Conservation (phyloP, 345 rosid genomes). For the Bruguiera parviflora region DNA sequence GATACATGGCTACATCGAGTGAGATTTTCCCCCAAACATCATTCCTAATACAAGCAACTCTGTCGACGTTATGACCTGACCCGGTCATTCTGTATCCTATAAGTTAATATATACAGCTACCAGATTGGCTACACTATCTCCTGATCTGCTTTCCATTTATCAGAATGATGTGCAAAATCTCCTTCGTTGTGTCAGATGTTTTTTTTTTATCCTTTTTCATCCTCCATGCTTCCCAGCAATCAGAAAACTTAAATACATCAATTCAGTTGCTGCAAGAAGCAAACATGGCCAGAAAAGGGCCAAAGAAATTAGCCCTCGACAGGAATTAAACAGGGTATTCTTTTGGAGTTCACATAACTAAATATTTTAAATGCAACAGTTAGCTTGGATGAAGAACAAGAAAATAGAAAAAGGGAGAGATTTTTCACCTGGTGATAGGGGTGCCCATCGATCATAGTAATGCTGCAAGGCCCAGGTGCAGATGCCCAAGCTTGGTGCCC, state of each 20-base stretch:
- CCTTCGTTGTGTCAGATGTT: neutral
- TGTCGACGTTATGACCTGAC: neutral
- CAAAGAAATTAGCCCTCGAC: too few species aligned
- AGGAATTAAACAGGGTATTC: neutral
- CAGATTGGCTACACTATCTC: slow-evolving; percentile 1
- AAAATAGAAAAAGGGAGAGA: neutral
- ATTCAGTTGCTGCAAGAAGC: slow-evolving; percentile 17
- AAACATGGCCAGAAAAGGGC: neutral
- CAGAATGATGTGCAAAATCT: slow-evolving; percentile 1
- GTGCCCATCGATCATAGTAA: slow-evolving; percentile 52
- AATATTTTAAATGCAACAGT: too few species aligned
- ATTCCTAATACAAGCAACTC: slow-evolving; percentile 9
- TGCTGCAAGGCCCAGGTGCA: slow-evolving; percentile 43
- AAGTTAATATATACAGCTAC: slow-evolving; percentile 2
- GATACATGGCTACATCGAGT: slow-evolving; percentile 1
- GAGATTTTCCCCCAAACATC: neutral
- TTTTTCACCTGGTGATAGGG: slow-evolving; percentile 52
- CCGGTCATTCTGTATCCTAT: neutral
- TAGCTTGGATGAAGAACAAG: neutral
- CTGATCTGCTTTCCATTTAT: neutral
- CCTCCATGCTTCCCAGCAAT: neutral
- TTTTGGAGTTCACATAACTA: neutral
- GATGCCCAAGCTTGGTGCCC: slow-evolving; percentile 49
- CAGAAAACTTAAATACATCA: neutral
- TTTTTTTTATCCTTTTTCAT: neutral